Conservation (phyloP, 768 basidiomycete genomes). For the Boletus sp. region DNA sequence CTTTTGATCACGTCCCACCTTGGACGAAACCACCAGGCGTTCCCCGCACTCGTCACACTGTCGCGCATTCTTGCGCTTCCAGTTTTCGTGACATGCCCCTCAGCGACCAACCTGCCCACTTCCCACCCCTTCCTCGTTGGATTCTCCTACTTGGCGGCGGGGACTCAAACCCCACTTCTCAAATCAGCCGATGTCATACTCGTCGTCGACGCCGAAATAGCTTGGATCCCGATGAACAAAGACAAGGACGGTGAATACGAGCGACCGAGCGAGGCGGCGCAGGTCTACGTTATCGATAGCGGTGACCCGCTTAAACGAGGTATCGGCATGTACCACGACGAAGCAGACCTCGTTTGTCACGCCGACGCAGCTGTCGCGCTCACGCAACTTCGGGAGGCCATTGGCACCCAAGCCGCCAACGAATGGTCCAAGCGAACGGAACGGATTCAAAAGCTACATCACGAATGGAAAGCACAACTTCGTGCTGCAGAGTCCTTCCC, state of each 20-base stretch:
- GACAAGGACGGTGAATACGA: constrained; percentile 27
- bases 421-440: constrained; percentile 14
- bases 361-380: constrained; percentile 55
- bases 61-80: constrained; percentile 54
- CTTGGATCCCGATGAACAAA: constrained; percentile 57
- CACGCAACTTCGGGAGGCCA: constrained; percentile 39
- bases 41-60: constrained; percentile 44
- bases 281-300: constrained; percentile 58
- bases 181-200: constrained; percentile 58
- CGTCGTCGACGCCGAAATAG: constrained; percentile 61
- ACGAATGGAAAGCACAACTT: constrained; percentile 25
- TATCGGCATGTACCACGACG: constrained; percentile 47
- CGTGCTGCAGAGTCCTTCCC: constrained; percentile 33
- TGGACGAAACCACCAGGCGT: constrained; percentile 51
- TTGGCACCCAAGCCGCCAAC: constrained; percentile 11
- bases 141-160: constrained; percentile 44
- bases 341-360: constrained; percentile 55
- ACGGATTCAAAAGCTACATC: constrained; percentile 20
- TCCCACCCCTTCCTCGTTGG: constrained; percentile 56
- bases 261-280: constrained; percentile 40
- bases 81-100: constrained; percentile 49
- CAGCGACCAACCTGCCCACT: constrained; percentile 50
- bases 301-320: constrained; percentile 57
- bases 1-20: constrained; percentile 64
- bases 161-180: constrained; percentile 45